A percentile compares a stretch with the other conserved stretches of the same genome.
Evolutionary conservation across 305 asterid species (phyloP).

Genomic region (Rubia tinctorum): DNA sequence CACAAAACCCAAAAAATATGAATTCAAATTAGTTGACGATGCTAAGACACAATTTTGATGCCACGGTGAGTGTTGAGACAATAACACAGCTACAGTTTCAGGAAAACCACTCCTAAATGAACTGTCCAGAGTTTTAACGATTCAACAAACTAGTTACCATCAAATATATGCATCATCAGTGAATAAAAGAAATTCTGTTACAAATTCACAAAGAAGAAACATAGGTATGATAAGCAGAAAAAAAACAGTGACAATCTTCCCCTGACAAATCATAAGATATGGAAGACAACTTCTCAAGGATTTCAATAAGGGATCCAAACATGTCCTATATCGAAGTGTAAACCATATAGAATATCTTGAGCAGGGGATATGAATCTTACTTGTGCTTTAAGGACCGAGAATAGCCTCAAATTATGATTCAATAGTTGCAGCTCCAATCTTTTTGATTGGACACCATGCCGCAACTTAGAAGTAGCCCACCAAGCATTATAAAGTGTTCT

Average conservation of each 20-base stretch:
- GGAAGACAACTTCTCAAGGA: not conserved
- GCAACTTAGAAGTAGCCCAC: slow-evolving; percentile 60
- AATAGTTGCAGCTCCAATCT: slow-evolving; percentile 52
- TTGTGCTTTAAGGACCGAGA: slow-evolving; percentile 29
- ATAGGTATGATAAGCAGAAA: not conserved
- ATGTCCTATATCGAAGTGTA: not conserved
- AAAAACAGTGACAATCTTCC: not conserved
- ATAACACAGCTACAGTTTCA: not conserved
- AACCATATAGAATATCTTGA: not conserved
- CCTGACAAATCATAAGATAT: not conserved
- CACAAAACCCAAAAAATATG: not conserved
- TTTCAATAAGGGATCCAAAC: not conserved
- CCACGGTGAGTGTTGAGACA: not conserved
- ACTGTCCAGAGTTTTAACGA: not conserved
- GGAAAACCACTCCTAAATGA: not conserved
- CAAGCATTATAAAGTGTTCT: slow-evolving; percentile 70
- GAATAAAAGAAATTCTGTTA: not conserved
- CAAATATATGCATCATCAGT: not conserved
- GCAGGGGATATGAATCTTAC: slow-evolving; percentile 20
- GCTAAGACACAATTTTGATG: not conserved
- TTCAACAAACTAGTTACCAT: not conserved
- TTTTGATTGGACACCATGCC: slow-evolving; percentile 55
- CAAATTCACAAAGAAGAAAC: not conserved
- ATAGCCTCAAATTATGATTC: slow-evolving; percentile 30
- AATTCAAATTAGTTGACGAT: not conserved